Evolutionary conservation across 257 asterid genomes (phyloP).

Genomic region (Solanum appendiculatum): DNA sequence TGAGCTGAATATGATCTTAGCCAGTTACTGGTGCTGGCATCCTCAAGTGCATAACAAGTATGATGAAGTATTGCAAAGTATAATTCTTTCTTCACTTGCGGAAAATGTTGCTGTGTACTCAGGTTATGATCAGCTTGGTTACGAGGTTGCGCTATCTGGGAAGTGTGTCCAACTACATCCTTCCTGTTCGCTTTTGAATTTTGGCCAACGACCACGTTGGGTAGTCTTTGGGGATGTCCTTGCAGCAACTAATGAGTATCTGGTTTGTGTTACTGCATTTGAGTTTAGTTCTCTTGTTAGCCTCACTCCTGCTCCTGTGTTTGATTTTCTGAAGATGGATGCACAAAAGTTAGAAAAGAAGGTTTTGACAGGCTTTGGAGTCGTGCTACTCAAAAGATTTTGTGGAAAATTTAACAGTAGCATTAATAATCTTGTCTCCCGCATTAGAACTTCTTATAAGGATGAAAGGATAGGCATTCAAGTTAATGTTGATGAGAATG

Average conservation of each 20-base stretch:
- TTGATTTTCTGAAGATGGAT: constrained; percentile 56
- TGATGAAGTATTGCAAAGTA: constrained; percentile 44
- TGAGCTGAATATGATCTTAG: constrained; percentile 55
- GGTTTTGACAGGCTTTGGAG: constrained; percentile 56
- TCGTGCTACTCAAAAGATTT: constrained; percentile 53
- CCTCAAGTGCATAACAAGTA: constrained; percentile 37
- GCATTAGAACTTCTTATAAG: constrained; percentile 35
- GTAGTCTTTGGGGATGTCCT: constrained; percentile 75
- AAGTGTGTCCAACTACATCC: constrained; percentile 82
- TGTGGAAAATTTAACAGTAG: constrained; percentile 58
- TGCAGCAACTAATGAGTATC: constrained; percentile 51
- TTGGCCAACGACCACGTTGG: constrained; percentile 73
- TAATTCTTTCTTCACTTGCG: constrained; percentile 60
- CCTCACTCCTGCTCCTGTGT: constrained; percentile 51
- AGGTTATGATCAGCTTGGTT: constrained; percentile 90
- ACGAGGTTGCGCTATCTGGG: constrained; percentile 66
- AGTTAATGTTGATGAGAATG: constrained; percentile 59
- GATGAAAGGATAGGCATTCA: constrained; percentile 67
- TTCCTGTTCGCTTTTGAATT: constrained; percentile 67
- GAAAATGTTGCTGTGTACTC: constrained; percentile 94
- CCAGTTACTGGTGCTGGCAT: constrained; percentile 77
- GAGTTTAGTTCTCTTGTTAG: constrained; percentile 39
- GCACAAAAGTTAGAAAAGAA: constrained; percentile 42
- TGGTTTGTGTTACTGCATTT: constrained; percentile 74
- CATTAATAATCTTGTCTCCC: constrained; percentile 46